Conservation (phyloP, 2,329 filamentous ascomycete species). For the Biscogniauxia sp. region DNA sequence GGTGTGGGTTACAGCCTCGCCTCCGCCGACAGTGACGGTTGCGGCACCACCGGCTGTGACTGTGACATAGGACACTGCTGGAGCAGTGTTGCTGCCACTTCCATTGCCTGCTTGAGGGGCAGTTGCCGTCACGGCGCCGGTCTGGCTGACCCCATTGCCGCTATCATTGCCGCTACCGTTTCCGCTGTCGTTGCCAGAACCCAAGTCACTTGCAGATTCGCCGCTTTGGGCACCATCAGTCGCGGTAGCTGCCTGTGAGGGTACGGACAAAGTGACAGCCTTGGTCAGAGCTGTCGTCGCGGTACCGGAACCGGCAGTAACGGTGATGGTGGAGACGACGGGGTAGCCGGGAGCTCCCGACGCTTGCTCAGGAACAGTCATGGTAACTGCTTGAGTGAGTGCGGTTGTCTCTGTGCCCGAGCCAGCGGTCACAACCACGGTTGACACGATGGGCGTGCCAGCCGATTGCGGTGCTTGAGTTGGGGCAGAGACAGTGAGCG, state of each 20-base stretch:
- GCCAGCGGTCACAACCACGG: conserved; percentile 10
- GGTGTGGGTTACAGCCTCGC: background rate
- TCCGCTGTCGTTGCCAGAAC: background rate
- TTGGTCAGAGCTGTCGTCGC: background rate
- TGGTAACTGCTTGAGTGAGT: conserved; percentile 4
- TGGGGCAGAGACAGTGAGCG: conserved; percentile 10
- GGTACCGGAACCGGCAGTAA: background rate
- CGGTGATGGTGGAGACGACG: background rate
- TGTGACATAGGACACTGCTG: background rate
- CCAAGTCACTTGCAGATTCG: background rate
- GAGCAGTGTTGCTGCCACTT: conserved; percentile 4
- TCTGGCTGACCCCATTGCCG: no score
- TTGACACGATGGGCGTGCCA: conserved; percentile 1
- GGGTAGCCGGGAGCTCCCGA: background rate
- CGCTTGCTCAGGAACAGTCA: conserved; percentile 3
- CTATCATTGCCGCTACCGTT: no score
- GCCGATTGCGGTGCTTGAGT: conserved; percentile 4
- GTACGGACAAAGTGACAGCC: background rate
- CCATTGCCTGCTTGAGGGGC: background rate
- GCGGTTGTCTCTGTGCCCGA: conserved; percentile 1
- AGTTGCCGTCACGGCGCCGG: background rate
- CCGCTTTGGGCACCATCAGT: background rate
- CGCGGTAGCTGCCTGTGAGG: background rate
- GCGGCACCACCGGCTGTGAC: background rate
- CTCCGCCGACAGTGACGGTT: conserved; percentile 19